phyloP scores from a whole-genome alignment of 768 basidiomycete genomes.

The Termitomyces sp. region DNA sequence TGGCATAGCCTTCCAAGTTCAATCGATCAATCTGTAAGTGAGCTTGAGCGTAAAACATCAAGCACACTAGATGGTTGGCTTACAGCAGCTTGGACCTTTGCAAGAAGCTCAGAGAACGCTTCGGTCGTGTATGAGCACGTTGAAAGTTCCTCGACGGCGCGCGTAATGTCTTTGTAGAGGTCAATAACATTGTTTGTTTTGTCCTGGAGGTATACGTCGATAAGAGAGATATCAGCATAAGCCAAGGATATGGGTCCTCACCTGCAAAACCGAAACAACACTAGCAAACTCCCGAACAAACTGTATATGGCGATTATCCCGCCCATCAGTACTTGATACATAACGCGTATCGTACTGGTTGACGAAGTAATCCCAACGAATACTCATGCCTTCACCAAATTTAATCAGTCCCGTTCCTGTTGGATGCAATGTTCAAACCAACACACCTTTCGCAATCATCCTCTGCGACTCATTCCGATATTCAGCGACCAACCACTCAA shows the following conservation, averaged over 20 bases:
- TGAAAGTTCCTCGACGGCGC: slow-evolving; percentile 81
- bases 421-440: not conserved
- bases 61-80: slow-evolving; percentile 20
- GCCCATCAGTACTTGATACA: slow-evolving; percentile 66
- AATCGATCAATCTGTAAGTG: slow-evolving; percentile 79
- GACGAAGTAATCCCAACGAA: slow-evolving; percentile 96
- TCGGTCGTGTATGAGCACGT: slow-evolving; percentile 85
- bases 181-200: slow-evolving; percentile 95
- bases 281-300: slow-evolving; percentile 96
- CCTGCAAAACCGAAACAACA: slow-evolving; percentile 88
- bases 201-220: slow-evolving; percentile 48
- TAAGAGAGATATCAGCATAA: not conserved
- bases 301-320: slow-evolving; percentile 86
- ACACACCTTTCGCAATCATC: slow-evolving; percentile 85
- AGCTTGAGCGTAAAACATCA: not conserved
- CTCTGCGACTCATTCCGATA: slow-evolving; percentile 90
- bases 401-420: not conserved
- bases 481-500: slow-evolving; percentile 93
- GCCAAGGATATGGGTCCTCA: slow-evolving; percentile 19
- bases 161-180: slow-evolving; percentile 79
- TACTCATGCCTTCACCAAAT: slow-evolving; percentile 73
- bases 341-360: slow-evolving; percentile 89
- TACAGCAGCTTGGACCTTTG: slow-evolving; percentile 82
- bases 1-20: slow-evolving; percentile 93
- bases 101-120: slow-evolving; percentile 75